Base-by-base conservation (phyloP, 495 filamentous ascomycete genomes). In the Penicillium canescens region DNA sequence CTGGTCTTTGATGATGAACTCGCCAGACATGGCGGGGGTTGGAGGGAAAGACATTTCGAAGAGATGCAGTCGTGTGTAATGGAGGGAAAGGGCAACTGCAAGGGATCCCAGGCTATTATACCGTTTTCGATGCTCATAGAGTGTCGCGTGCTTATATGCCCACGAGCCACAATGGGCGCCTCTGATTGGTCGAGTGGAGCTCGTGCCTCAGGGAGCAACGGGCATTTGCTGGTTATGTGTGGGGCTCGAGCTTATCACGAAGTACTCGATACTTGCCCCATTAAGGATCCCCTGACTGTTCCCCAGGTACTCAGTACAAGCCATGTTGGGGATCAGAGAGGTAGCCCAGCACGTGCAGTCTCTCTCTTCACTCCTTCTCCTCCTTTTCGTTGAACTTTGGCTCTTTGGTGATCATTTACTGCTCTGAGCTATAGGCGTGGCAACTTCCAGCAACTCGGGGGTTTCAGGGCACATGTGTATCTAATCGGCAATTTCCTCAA, bases 1-100 rank as follows among this genome's bases (percentile, higher is more conserved):
- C 55, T 86, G 81, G 56, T 92, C 87, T 68, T 94, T 88, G 57
- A 86, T 85, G 31, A 81, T 79, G 61, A 96, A 86, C 62, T 95
- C 91, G 36, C 86, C 86, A 11, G 91, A 95, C 46, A 91, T 89
- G 46, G 85, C 85, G 23, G 93, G 93, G 6, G 92, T 96, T 38
- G 90, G 92, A 37, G 88, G 91, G 43, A 80, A 86, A 74, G 88
- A 86, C 89, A 95, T 94, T 23, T 38, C 16, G 11, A 16, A 23
- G 47, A 36, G 33, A 18, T 26, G 24, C 28, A 31, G 8, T 7
- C 18, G 18, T 31, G 28, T 31, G 28, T 43, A 46, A 35, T 1
- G 14, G 16, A 50, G 48, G 12, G 18, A 41, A 31, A 44, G 36
- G 42, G 20, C 37, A 42, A 47, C 42, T 18, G 56, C 35, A 51